Base-by-base conservation (phyloP, 495 filamentous ascomycete species). In the Wilcoxina mikolae region DNA sequence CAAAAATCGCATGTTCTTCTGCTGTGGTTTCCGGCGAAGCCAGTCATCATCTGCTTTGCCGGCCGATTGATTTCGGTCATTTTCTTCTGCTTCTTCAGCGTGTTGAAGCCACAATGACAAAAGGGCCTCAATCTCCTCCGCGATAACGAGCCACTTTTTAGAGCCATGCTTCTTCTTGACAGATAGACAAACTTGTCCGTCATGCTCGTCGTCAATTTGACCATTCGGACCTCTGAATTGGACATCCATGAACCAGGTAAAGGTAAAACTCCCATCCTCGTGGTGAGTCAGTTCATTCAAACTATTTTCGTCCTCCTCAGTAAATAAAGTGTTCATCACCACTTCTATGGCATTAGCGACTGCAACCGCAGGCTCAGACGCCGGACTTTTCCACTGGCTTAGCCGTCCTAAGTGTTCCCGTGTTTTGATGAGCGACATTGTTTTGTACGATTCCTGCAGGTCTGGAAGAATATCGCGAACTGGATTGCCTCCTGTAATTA, bases 101-200 rank as follows among this genome's bases (percentile, higher is more conserved):
- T 50, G 43, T 11, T 24, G 55, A 18, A 57, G 7, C 55, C 58
- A 60, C 4, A 60, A 25, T 18, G 58, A 60, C 4, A 60, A 5
- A 12, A 48, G 31, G 1, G 58, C 55, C 31, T 60, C 58, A 27
- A 60, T 45, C 44, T 54, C 41, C 2, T 35, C 45, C 22, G 29
- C 27, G 35, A 54, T 27, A 1, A 26, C 42, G 1, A 20, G 47
- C 58, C 58, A 60, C 9, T 4, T 25, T 18, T 49, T 49, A 7
- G 7, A 10, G 41, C 41, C 41, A 44, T 44, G 7, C 20, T n/a
- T 44, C 31, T 38, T 38, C 31, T 38, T 38, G n/a, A 38, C 31
- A 7, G 31, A 38, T 38, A 38, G 31, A 38, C 31, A n/a, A n/a
- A 38, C 31, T n/a, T 38, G 31, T 38, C n/a, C 31, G 31, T n/a